Percentiles rank a stretch among this genome's conserved stretches.
These are phyloP conservation scores for Dictyostelium discoideum DNA, from an alignment of 78 protist genomes.

Conservation along the genomic window DNA sequence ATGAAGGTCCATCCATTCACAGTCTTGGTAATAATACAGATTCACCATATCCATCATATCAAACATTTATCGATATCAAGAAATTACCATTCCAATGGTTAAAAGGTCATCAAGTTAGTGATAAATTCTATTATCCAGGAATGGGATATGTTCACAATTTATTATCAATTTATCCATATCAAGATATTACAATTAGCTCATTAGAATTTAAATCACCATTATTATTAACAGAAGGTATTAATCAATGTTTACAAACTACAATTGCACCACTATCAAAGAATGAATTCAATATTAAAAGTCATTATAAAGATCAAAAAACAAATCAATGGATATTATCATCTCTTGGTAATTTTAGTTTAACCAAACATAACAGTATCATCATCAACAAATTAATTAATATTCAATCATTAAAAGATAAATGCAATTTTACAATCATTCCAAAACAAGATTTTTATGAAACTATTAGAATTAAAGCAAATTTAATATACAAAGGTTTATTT, in stretches of 20 bases:
- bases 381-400: too few species aligned
- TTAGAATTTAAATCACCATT: conserved; percentile 56
- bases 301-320: background rate
- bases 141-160: conserved; percentile 25
- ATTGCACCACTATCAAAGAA: background rate
- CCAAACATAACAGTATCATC: background rate
- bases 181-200: conserved; percentile 4
- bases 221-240: background rate
- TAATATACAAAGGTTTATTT: background rate
- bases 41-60: background rate
- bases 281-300: background rate
- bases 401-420: background rate
- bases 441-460: conserved; percentile 9
- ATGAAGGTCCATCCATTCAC: conserved; percentile 1
- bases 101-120: conserved; percentile 47
- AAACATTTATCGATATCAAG: conserved; percentile 18
- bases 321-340: background rate
- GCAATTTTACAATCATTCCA: conserved; percentile 10
- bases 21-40: background rate
- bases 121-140: conserved; percentile 37
- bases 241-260: background rate
- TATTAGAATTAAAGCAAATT: background rate
- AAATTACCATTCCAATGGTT: conserved; percentile 20
- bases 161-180: background rate
- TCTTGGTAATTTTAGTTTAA: background rate